Conservation (phyloP, 78 protist species). For the Dictyostelium capitatum region DNA sequence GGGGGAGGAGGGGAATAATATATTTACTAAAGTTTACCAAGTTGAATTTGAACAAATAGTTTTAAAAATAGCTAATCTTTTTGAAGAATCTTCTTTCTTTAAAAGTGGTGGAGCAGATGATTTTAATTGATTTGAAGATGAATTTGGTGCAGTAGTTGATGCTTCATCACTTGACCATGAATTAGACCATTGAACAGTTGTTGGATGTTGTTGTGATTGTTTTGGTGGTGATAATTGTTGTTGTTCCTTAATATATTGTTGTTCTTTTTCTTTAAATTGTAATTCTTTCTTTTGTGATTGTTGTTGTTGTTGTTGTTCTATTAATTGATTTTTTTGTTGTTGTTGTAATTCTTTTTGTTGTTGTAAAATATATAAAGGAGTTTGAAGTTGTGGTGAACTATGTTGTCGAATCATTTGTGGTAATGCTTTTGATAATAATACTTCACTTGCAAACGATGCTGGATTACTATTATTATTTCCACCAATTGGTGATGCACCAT, state of each 20-base stretch:
- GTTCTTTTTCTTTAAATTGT: not conserved
- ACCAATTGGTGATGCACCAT: no score
- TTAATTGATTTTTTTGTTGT: not conserved
- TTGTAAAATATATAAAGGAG: not conserved
- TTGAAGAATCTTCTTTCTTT: not conserved
- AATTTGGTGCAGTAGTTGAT: not conserved
- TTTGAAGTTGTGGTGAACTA: slow-evolving; percentile 23
- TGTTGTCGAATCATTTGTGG: slow-evolving; percentile 50
- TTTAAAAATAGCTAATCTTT: slow-evolving; percentile 64
- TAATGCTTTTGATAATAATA: not conserved
- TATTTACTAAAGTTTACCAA: not conserved
- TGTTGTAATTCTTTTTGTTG: slow-evolving; percentile 34
- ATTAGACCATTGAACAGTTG: slow-evolving; percentile 30
- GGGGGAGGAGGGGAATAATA: no score
- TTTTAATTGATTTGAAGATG: slow-evolving; percentile 16
- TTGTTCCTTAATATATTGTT: not conserved
- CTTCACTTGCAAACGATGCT: not conserved
- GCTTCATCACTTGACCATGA: slow-evolving; percentile 33
- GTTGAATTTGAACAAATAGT: slow-evolving; percentile 59
- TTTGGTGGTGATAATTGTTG: not conserved
- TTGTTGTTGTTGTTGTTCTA: not conserved
- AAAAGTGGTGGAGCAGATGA: slow-evolving; percentile 3
- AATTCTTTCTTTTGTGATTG: not conserved
- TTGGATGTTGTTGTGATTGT: slow-evolving; percentile 19
- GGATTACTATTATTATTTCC: not conserved